Percentiles rank a stretch among this genome's conserved stretches.
Conservation (phyloP, 1,139 yeast genomes). For the Taphrina flavorubra region DNA sequence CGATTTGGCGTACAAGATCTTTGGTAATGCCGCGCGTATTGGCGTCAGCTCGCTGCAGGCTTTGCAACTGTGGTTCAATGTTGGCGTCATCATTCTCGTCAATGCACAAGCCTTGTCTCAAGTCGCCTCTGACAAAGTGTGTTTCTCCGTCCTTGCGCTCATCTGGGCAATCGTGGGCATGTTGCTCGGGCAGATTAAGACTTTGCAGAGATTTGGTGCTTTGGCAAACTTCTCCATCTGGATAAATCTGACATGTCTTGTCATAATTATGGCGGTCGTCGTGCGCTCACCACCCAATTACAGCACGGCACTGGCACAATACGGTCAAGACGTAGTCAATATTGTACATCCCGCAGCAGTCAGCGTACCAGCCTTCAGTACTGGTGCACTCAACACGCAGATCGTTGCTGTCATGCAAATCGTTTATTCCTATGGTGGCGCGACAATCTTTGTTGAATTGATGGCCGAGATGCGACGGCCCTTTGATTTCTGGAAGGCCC, state of each 20-base stretch:
- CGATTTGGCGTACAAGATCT: conserved; percentile 54
- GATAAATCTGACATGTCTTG: conserved; percentile 46
- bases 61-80: conserved; percentile 52
- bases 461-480: conserved; percentile 59
- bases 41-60: conserved; percentile 53
- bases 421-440: conserved; percentile 60
- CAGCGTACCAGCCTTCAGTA: conserved; percentile 47
- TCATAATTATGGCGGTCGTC: conserved; percentile 42
- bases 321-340: conserved; percentile 4
- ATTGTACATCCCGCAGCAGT: conserved; percentile 8
- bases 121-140: conserved; percentile 51
- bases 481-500: conserved; percentile 58
- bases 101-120: conserved; percentile 57
- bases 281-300: conserved; percentile 12
- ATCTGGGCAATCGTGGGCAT: conserved; percentile 57
- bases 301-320: conserved; percentile 7
- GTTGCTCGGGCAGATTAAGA: conserved; percentile 56
- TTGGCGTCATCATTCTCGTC: conserved; percentile 55
- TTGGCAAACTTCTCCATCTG: conserved; percentile 52
- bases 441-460: conserved; percentile 57
- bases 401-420: conserved; percentile 56
- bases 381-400: conserved; percentile 51
- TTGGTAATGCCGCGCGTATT: conserved; percentile 51
- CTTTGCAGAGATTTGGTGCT: conserved; percentile 54
- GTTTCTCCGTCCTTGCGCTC: conserved; percentile 55